A percentile compares a stretch with the other conserved stretches of the same genome.
Evolutionary conservation across 192 early-diverging fungal genomes (phyloP).

Genomic region (Funneliformis geosporum): DNA sequence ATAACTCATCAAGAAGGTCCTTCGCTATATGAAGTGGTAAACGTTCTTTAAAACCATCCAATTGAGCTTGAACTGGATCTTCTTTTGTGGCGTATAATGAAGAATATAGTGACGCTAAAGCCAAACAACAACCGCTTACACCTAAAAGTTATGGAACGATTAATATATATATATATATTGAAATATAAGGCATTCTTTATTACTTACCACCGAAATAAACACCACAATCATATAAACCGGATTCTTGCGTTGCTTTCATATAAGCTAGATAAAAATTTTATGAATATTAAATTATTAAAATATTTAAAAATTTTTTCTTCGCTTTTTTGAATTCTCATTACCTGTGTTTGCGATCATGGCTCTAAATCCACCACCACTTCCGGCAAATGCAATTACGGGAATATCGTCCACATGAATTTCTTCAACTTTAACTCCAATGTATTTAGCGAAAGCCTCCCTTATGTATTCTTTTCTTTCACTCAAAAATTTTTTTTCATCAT

Average conservation of each 20-base stretch:
- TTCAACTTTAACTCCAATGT: slow-evolving; percentile 65
- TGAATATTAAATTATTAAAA: not conserved
- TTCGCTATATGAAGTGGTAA: slow-evolving; percentile 35
- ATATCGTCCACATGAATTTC: slow-evolving; percentile 72
- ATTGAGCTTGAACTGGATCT: slow-evolving; percentile 24
- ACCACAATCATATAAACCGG: slow-evolving; percentile 66
- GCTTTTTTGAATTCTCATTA: not conserved
- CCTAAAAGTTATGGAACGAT: slow-evolving; percentile 30
- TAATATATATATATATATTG: too few relatives aligned
- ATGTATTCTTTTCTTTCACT: slow-evolving; percentile 52
- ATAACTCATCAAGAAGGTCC: slow-evolving; percentile 36
- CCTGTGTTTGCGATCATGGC: slow-evolving; percentile 76
- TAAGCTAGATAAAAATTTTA: slow-evolving; percentile 45
- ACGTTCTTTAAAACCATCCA: slow-evolving; percentile 38
- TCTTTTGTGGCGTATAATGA: not conserved
- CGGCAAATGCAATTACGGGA: slow-evolving; percentile 70
- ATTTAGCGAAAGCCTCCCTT: slow-evolving; percentile 68
- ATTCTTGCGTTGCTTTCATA: slow-evolving; percentile 62
- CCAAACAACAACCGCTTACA: slow-evolving; percentile 67
- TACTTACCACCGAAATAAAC: slow-evolving; percentile 73
- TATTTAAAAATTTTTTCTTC: too few relatives aligned
- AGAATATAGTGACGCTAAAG: slow-evolving; percentile 41
- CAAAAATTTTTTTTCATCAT: slow-evolving; percentile 52
- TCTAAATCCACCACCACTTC: slow-evolving; percentile 79
- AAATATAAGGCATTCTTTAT: slow-evolving; percentile 24